These are phyloP conservation scores for Scopulariopsis brevicaulis DNA, from an alignment of 2,329 filamentous ascomycete genomes.

Conservation along the genomic window DNA sequence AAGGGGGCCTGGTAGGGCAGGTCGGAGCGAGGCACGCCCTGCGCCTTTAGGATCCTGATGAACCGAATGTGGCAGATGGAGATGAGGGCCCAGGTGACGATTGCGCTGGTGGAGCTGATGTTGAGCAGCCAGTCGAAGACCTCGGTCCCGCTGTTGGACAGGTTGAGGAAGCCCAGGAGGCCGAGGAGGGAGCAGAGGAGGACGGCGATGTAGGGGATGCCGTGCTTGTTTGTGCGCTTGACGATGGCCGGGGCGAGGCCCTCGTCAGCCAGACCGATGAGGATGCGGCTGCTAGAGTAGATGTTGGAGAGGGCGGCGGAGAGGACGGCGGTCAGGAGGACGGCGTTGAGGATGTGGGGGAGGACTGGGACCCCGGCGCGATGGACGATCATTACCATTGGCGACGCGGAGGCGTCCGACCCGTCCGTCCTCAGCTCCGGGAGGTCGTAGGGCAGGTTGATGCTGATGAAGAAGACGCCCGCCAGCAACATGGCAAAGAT, in stretches of 20 bases:
- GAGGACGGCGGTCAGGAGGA: slow-evolving; percentile 66
- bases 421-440: slow-evolving; percentile 35
- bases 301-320: slow-evolving; percentile 71
- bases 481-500: slow-evolving; percentile 59
- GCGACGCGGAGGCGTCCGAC: slow-evolving; percentile 51
- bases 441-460: slow-evolving; percentile 56
- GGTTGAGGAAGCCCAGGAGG: slow-evolving; percentile 56
- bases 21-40: slow-evolving; percentile 42
- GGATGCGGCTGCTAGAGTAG: slow-evolving; percentile 58
- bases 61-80: slow-evolving; percentile 53
- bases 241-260: slow-evolving; percentile 51
- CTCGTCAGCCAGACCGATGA: slow-evolving; percentile 54
- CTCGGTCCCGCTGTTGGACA: slow-evolving; percentile 41
- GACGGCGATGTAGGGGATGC: slow-evolving; percentile 55
- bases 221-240: slow-evolving; percentile 44
- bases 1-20: slow-evolving; percentile 50
- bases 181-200: slow-evolving; percentile 40
- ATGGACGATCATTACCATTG: slow-evolving; percentile 48
- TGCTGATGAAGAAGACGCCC: slow-evolving; percentile 59
- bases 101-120: slow-evolving; percentile 56
- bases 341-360: slow-evolving; percentile 63
- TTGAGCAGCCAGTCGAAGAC: slow-evolving; percentile 68
- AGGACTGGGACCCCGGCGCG: slow-evolving; percentile 53
- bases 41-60: slow-evolving; percentile 44
- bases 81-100: slow-evolving; percentile 62